These are phyloP conservation scores for Dendrothele bispora DNA, from an alignment of 768 basidiomycete species.

Conservation along the genomic window DNA sequence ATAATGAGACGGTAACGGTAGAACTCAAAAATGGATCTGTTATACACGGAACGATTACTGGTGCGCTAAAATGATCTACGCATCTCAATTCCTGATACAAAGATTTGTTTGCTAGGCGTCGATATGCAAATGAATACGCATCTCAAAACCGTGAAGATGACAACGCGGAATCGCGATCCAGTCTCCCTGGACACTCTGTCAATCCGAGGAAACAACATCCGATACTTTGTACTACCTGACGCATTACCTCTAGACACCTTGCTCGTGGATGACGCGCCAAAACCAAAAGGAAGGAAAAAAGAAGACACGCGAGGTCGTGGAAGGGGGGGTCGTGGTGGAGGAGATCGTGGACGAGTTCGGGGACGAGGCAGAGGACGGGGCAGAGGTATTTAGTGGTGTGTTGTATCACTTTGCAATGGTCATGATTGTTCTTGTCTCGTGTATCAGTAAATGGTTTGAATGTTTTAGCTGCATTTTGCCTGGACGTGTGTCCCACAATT, in stretches of 20 bases:
- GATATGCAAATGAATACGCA: conserved; percentile 99
- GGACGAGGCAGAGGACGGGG: conserved; percentile 54
- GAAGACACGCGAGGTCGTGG: conserved; percentile 75
- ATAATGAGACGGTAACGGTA: conserved; percentile 98
- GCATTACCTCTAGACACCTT: conserved; percentile 95
- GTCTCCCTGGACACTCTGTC: conserved; percentile 85
- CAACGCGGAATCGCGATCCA: conserved; percentile 88
- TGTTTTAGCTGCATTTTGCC: too few species aligned
- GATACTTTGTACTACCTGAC: conserved; percentile 97
- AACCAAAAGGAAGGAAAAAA: conserved; percentile 92
- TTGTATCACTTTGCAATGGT: too few species aligned
- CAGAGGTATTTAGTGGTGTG: too few species aligned
- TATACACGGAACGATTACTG: conserved; percentile 95
- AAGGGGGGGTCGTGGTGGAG: conserved; percentile 41
- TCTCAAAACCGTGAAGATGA: conserved; percentile 96
- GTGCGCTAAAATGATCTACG: conserved; percentile 42
- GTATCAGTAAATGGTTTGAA: too few species aligned
- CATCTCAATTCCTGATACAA: conserved; percentile 4
- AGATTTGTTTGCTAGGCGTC: conserved; percentile 60
- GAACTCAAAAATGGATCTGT: conserved; percentile 97
- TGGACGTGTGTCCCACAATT: too few species aligned
- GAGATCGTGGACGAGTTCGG: conserved; percentile 51
- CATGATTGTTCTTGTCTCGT: too few species aligned
- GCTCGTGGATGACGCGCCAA: conserved; percentile 95
- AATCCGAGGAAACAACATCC: conserved; percentile 95